These are phyloP conservation scores for Ogataea dorogensis DNA, from an alignment of 805 yeast genomes.

Conservation along the genomic window DNA sequence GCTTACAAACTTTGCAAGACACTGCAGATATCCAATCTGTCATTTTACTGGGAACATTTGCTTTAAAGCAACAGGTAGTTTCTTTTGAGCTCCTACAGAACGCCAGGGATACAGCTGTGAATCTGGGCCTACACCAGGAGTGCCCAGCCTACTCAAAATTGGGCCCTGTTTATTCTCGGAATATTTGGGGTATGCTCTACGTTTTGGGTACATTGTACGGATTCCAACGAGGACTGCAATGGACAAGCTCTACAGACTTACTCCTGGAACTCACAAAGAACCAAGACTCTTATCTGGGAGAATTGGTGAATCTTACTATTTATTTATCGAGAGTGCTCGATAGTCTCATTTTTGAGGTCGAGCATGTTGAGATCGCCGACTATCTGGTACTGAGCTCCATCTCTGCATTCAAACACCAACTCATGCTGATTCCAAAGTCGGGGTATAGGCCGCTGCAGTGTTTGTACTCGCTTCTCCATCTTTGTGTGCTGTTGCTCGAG, in stretches of 20 bases:
- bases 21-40: slow-evolving; percentile 24
- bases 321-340: slow-evolving; percentile 23
- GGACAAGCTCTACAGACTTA: slow-evolving; percentile 23
- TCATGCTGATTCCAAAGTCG: slow-evolving; percentile 10
- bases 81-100: slow-evolving; percentile 26
- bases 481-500: slow-evolving; percentile 23
- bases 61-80: slow-evolving; percentile 18
- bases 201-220: slow-evolving; percentile 29
- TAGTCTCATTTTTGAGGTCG: slow-evolving; percentile 23
- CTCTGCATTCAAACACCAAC: slow-evolving; percentile 25
- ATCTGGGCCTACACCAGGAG: slow-evolving; percentile 22
- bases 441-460: slow-evolving; percentile 7
- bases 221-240: slow-evolving; percentile 27
- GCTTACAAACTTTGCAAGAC: slow-evolving; percentile 20
- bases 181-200: slow-evolving; percentile 29
- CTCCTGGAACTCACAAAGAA: slow-evolving; percentile 18
- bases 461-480: slow-evolving; percentile 17
- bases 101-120: slow-evolving; percentile 24
- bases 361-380: slow-evolving; percentile 14
- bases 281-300: slow-evolving; percentile 19
- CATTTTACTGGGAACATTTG: slow-evolving; percentile 28
- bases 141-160: slow-evolving; percentile 13
- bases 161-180: slow-evolving; percentile 18
- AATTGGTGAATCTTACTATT: slow-evolving; percentile 20
- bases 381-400: slow-evolving; percentile 24